Evolutionary conservation across 495 filamentous ascomycete species (phyloP), one percentile per base, ranked within the genome.

Genomic region (Aspergillus homomorphus): DNA sequence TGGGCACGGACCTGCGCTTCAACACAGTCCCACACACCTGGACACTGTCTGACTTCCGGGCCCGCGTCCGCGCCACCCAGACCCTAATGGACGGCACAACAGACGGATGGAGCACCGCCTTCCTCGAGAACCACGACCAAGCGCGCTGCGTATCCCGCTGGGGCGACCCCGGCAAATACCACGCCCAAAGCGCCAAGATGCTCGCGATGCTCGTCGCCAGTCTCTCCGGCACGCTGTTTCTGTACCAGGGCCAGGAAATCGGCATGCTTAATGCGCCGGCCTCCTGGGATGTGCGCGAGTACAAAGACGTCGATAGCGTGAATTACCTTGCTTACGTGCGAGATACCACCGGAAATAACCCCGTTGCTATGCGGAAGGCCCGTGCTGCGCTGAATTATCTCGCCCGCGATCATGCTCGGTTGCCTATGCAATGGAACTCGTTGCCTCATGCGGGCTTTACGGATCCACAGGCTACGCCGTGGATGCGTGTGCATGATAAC

Each of bases 161-260:
- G 59, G 71, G 55, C 0, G 60, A 74, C 5, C 77, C 82, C 56
- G 59, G 60, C 20, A 45, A 75, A 38, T 62, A 62, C 19, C 74
- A 82, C 22, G 68, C 69, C 20, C 33, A 64, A 0, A 71, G 71
- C 10, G 82, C 81, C 1, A 89, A 89, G 63, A 74, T 85, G 64
- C 69, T 89, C 8, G 78, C 81, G 0, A 64, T 86, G 28, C 74
- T 84, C 73, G 69, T 81, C 62, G 65, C 71, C 24, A 69, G 79
- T 4, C 60, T 87, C 54, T 80, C 78, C 0, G 87, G 87, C 0
- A 89, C 86, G 0, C 64, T 87, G n/a, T 89, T 84, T 65, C 54
- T 88, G 19, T 89, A 86, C 60, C 85, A 89, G 56, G 87, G 87
- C 0, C 84, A 90, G 62, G 87, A 90, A 55, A 76, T 89, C 42